Conservation (phyloP, 78 protist genomes). For the Pigoraptor vietnamica region DNA sequence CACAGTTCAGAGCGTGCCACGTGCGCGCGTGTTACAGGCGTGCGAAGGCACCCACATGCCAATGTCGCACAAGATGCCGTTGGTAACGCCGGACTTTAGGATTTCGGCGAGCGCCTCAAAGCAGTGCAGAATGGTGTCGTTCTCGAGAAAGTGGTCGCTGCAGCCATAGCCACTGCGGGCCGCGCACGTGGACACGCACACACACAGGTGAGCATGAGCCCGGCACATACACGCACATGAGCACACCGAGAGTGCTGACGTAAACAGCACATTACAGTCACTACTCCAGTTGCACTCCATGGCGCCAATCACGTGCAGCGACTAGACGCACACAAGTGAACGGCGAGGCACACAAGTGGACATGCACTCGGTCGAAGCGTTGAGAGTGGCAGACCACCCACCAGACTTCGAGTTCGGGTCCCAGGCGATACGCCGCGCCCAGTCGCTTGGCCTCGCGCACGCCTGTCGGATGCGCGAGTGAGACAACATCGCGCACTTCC, state of each 20-base stretch:
- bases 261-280: background rate
- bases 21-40: no score
- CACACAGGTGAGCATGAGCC: background rate
- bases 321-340: no score
- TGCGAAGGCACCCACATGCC: conserved; percentile 64
- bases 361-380: no score
- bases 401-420: conserved; percentile 59
- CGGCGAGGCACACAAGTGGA: no score
- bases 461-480: background rate
- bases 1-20: no score
- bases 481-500: no score
- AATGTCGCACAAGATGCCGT: conserved; percentile 68
- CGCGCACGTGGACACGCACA: background rate
- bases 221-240: background rate
- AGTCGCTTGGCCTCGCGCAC: background rate
- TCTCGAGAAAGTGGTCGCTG: conserved; percentile 74
- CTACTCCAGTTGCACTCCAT: background rate
- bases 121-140: conserved; percentile 68
- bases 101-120: conserved; percentile 55
- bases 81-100: background rate
- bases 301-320: no score
- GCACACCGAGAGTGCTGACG: no score
- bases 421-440: conserved; percentile 47
- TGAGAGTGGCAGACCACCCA: no score
- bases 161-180: conserved; percentile 62